phyloP scores from a whole-genome alignment of 2,329 filamentous ascomycete genomes.

The Colletotrichum eremochloae region DNA sequence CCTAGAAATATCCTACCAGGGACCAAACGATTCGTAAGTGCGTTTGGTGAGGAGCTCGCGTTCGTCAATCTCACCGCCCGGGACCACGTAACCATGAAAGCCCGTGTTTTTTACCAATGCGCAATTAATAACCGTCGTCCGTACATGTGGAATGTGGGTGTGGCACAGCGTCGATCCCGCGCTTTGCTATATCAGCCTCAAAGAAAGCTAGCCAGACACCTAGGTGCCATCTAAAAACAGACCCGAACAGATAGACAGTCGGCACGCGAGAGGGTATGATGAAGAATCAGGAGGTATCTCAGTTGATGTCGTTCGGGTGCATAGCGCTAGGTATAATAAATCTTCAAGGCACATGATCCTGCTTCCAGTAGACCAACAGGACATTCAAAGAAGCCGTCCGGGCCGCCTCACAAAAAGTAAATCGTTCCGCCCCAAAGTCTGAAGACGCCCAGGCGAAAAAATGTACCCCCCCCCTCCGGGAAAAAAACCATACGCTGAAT shows the following conservation, averaged over 20 bases:
- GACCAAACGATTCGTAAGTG: background rate
- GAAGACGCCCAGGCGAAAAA: slow-evolving; percentile 14
- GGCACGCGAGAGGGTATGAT: background rate
- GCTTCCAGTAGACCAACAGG: slow-evolving; percentile 2
- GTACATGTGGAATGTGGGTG: background rate
- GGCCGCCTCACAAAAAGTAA: slow-evolving; percentile 22
- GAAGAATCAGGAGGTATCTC: slow-evolving; percentile 42
- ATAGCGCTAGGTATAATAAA: slow-evolving; percentile 34
- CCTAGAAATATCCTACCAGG: background rate
- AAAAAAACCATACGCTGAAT: slow-evolving; percentile 14
- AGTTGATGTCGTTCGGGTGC: slow-evolving; percentile 39
- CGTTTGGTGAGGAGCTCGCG: background rate
- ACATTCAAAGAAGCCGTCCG: slow-evolving; percentile 29
- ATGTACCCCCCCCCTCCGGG: background rate
- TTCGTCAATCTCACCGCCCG: background rate
- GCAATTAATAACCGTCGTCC: background rate
- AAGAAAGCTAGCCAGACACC: background rate
- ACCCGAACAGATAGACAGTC: background rate
- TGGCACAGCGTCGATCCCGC: background rate
- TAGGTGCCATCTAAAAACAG: background rate
- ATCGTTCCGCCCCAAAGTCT: slow-evolving; percentile 10
- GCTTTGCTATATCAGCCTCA: background rate
- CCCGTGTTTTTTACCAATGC: background rate
- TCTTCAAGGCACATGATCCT: slow-evolving; percentile 12
- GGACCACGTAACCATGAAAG: background rate